Conservation (phyloP, 2,329 filamentous ascomycete species). For the Colletotrichum navitas region DNA sequence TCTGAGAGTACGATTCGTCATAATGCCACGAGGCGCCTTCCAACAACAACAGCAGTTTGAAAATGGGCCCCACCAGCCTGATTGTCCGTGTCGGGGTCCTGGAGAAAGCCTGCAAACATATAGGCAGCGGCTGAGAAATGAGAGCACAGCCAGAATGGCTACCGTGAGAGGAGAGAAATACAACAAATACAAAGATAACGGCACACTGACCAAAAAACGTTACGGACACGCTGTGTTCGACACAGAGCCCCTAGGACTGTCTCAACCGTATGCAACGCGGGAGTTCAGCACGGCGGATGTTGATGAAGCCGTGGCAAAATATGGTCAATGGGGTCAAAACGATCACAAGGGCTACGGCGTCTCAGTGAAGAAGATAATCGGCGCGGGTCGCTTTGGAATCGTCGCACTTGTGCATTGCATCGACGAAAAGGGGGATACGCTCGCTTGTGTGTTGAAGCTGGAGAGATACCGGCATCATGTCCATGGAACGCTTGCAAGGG, state of each 20-base stretch:
- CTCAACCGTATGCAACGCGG: neutral
- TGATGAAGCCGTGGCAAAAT: neutral
- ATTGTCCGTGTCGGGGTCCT: neutral
- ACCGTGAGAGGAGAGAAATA: neutral
- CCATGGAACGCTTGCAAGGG: slow-evolving; percentile 14
- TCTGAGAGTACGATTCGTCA: neutral
- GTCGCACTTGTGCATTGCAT: slow-evolving; percentile 41
- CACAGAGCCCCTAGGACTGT: neutral
- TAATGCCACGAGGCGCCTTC: neutral
- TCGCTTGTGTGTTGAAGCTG: slow-evolving; percentile 29
- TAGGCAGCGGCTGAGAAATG: slow-evolving; percentile 1
- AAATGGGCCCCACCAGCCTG: slow-evolving; percentile 8
- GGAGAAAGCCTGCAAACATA: neutral
- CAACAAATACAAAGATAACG: slow-evolving; percentile 2
- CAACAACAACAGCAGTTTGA: neutral
- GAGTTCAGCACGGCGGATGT: slow-evolving; percentile 4
- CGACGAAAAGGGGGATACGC: neutral
- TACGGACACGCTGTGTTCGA: neutral
- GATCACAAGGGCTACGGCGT: slow-evolving; percentile 43
- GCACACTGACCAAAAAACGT: neutral
- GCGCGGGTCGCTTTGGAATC: slow-evolving; percentile 47
- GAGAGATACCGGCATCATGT: slow-evolving; percentile 10
- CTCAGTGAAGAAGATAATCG: slow-evolving; percentile 47
- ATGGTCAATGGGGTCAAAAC: slow-evolving; percentile 1
- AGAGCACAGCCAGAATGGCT: slow-evolving; percentile 5